Evolutionary conservation across 495 filamentous ascomycete species (phyloP).

Genomic region (Aspergillus indologenus): DNA sequence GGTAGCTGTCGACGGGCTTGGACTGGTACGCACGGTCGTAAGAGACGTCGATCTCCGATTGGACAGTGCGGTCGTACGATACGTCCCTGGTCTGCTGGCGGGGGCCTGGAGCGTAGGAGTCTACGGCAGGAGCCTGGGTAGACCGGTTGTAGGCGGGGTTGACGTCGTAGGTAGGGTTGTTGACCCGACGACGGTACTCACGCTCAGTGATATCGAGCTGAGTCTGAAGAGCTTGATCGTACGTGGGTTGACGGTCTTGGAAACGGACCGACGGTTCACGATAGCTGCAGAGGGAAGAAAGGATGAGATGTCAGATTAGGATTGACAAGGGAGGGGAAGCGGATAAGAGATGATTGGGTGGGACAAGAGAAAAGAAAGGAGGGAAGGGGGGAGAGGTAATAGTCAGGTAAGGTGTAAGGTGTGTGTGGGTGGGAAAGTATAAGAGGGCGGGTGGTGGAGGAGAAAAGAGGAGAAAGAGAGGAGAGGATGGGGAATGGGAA

Average conservation of each 20-base stretch:
- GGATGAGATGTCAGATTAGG: conserved; percentile 8
- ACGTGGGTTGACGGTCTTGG: conserved; percentile 46
- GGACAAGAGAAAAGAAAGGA: conserved; percentile 13
- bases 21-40: conserved; percentile 27
- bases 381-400: conserved; percentile 19
- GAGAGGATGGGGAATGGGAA: neutral
- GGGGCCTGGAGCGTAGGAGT: conserved; percentile 24
- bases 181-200: conserved; percentile 76
- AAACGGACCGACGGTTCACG: conserved; percentile 54
- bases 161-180: conserved; percentile 61
- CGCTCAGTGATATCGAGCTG: conserved; percentile 81
- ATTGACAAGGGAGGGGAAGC: conserved; percentile 16
- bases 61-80: conserved; percentile 13
- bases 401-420: too few species aligned
- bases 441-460: conserved; percentile 11
- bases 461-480: conserved; percentile 1
- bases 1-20: conserved; percentile 29
- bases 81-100: conserved; percentile 18
- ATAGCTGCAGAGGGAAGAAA: conserved; percentile 42
- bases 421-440: neutral
- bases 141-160: conserved; percentile 55
- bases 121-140: conserved; percentile 22
- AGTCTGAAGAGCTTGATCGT: conserved; percentile 52
- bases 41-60: conserved; percentile 27
- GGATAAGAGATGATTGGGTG: conserved; percentile 17